These are phyloP conservation scores for Eutrema yunnanense DNA, from an alignment of 345 rosid species.

Conservation along the genomic window DNA sequence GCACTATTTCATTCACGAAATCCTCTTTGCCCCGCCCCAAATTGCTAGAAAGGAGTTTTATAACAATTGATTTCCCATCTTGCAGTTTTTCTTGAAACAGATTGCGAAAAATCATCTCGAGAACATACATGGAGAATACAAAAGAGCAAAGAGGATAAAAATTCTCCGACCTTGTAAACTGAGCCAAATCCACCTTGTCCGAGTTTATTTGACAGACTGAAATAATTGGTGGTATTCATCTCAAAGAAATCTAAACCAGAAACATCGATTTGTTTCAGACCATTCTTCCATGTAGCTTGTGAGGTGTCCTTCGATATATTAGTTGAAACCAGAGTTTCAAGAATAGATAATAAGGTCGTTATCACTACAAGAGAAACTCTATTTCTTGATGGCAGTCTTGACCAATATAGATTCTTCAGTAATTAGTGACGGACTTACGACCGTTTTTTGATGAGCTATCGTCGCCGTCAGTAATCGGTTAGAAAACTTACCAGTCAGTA, in stretches of 20 bases:
- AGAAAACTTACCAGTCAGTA: too few relatives aligned
- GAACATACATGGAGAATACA: background rate
- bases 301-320: background rate
- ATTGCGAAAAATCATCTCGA: background rate
- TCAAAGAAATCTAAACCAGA: background rate
- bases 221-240: slow-evolving; percentile 17
- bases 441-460: too few relatives aligned
- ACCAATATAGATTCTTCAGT: too few relatives aligned
- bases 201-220: slow-evolving; percentile 17
- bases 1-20: slow-evolving; percentile 34
- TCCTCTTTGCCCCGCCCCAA: slow-evolving; percentile 38
- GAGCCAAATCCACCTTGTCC: slow-evolving; percentile 33
- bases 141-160: background rate
- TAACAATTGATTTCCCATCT: slow-evolving; percentile 36
- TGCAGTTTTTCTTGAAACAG: slow-evolving; percentile 25
- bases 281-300: background rate
- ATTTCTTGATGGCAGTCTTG: too few relatives aligned
- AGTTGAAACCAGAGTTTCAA: background rate
- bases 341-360: background rate
- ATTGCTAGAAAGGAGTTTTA: slow-evolving; percentile 40
- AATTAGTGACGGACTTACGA: too few relatives aligned
- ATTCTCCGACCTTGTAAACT: slow-evolving; percentile 15
- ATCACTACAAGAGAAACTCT: too few relatives aligned
- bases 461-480: too few relatives aligned
- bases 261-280: background rate